Conservation (phyloP, 129 eudicot genomes). For the sunflower (Helianthus annuus) region HanXRQr2.0-SUNRISE NC_035438.2:27298605-27299104, state of each 20-base stretch:
- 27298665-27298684: constrained; percentile 54
- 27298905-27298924: constrained; percentile 34
- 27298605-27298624: constrained; percentile 52
- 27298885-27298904: constrained; percentile 14
- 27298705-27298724: constrained; percentile 36
- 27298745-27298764: constrained; percentile 63
- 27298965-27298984: constrained; percentile 43
- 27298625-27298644: constrained; percentile 48
- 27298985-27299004: constrained; percentile 57
- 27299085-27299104: too few relatives aligned
- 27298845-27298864: neutral
- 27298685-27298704: constrained; percentile 49
- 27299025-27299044: constrained; percentile 15
- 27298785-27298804: constrained; percentile 67
- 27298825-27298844: neutral
- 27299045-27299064: constrained; percentile 2
- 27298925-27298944: constrained; percentile 68
- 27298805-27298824: constrained; percentile 39
- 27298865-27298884: neutral
- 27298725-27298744: constrained; percentile 61
- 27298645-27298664: constrained; percentile 47
- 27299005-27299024: constrained; percentile 60
- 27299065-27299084: neutral
- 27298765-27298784: constrained; percentile 60
- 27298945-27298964: constrained; percentile 42